phyloP scores from a whole-genome alignment of 768 basidiomycete species.

The Leccinum disarticulatum region DNA sequence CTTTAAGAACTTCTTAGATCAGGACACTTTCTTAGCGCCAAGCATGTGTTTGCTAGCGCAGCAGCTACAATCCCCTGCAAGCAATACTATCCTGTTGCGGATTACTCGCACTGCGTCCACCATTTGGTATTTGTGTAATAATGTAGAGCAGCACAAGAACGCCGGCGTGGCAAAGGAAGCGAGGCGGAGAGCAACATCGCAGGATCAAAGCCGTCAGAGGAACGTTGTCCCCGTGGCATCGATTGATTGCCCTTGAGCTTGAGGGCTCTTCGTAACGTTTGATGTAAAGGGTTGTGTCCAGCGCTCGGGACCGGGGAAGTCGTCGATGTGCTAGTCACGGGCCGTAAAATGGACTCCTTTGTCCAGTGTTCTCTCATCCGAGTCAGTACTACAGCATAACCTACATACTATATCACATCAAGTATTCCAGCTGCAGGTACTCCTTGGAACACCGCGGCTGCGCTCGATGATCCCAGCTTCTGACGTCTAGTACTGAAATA shows the following conservation, averaged over 20 bases:
- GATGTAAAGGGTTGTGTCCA: background rate
- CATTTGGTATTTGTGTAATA: slow-evolving; percentile 54
- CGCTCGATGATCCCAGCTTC: no score
- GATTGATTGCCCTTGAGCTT: slow-evolving; percentile 6
- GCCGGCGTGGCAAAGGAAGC: slow-evolving; percentile 7
- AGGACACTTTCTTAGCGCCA: slow-evolving; percentile 44
- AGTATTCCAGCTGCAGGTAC: background rate
- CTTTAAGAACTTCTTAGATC: slow-evolving; percentile 30
- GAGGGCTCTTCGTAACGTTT: background rate
- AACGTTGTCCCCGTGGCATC: slow-evolving; percentile 1
- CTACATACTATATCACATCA: background rate
- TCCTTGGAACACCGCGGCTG: background rate
- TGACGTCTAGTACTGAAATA: no score
- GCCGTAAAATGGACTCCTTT: background rate
- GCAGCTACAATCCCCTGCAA: slow-evolving; percentile 29
- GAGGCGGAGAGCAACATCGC: slow-evolving; percentile 20
- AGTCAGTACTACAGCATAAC: background rate
- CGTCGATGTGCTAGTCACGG: background rate
- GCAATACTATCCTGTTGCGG: slow-evolving; percentile 45
- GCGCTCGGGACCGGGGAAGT: background rate
- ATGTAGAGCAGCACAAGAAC: slow-evolving; percentile 33
- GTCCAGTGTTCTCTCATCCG: background rate
- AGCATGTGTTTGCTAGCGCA: slow-evolving; percentile 37
- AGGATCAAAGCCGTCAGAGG: slow-evolving; percentile 11
- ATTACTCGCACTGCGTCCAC: slow-evolving; percentile 35